A percentile compares a stretch with the other conserved stretches of the same genome.
phyloP scores from a whole-genome alignment of 1,139 yeast genomes.

The Scheffersomyces titani region DNA sequence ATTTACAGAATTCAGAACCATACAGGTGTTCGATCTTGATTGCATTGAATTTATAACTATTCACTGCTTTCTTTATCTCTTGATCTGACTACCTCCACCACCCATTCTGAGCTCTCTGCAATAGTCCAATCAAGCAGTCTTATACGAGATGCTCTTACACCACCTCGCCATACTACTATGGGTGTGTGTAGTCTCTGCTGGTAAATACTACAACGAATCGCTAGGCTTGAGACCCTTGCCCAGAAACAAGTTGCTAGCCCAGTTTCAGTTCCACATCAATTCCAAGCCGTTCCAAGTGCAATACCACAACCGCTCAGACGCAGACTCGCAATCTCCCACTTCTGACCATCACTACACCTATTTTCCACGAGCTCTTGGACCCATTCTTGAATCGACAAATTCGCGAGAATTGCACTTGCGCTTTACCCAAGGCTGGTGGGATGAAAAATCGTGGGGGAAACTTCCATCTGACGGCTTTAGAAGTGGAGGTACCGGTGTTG shows the following conservation, averaged over 20 bases:
- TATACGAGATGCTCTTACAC: not conserved
- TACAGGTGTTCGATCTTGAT: not conserved
- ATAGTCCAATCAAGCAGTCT: not conserved
- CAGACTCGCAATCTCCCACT: not conserved
- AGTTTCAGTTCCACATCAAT: constrained; percentile 65
- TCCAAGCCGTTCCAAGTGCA: constrained; percentile 45
- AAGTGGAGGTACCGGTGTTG: constrained; percentile 96
- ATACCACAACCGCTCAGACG: constrained; percentile 21
- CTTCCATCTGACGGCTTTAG: constrained; percentile 70
- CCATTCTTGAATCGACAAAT: constrained; percentile 65
- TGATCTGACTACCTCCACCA: not conserved
- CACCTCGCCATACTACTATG: not conserved
- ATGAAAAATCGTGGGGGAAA: constrained; percentile 82
- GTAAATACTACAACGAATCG: constrained; percentile 50
- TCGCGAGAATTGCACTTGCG: constrained; percentile 79
- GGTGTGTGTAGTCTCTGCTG: constrained; percentile 5
- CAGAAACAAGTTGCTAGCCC: constrained; percentile 63
- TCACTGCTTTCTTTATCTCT: not conserved
- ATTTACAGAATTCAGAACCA: not conserved
- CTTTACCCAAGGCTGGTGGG: constrained; percentile 97
- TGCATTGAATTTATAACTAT: not conserved
- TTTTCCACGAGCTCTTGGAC: constrained; percentile 83
- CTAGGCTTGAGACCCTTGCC: constrained; percentile 69
- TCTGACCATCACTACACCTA: constrained; percentile 54
- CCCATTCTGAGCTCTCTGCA: not conserved